Evolutionary conservation across 2,329 filamentous ascomycete genomes (phyloP).

Genomic region (Sporothrix schenckii): DNA sequence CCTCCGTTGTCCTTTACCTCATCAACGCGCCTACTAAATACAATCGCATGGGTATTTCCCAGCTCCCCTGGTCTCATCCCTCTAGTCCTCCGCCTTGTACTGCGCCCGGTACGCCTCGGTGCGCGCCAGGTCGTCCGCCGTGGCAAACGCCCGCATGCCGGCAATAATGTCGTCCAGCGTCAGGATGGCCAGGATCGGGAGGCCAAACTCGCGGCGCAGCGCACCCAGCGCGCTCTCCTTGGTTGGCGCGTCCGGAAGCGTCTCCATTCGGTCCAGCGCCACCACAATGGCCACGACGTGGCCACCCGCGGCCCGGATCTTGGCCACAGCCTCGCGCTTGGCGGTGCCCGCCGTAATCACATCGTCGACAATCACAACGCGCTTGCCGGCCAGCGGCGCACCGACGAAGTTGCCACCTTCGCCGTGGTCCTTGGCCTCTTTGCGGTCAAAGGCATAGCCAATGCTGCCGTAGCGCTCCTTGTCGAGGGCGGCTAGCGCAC

Average conservation of each 20-base stretch:
- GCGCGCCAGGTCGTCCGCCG: slow-evolving; percentile 63
- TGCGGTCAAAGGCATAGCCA: slow-evolving; percentile 91
- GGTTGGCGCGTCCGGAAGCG: slow-evolving; percentile 64
- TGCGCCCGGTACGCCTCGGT: slow-evolving; percentile 74
- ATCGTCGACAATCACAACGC: slow-evolving; percentile 89
- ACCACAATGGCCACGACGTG: slow-evolving; percentile 85
- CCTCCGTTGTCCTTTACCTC: neutral
- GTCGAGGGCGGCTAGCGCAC: slow-evolving; percentile 46
- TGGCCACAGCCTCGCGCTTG: slow-evolving; percentile 86
- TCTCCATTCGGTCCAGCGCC: slow-evolving; percentile 84
- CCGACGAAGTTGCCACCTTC: slow-evolving; percentile 94
- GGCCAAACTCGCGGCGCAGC: slow-evolving; percentile 77
- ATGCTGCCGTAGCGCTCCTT: slow-evolving; percentile 60
- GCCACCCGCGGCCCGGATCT: slow-evolving; percentile 84
- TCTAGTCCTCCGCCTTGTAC: slow-evolving; percentile 60
- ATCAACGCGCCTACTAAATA: neutral
- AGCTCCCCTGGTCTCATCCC: neutral
- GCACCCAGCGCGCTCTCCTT: slow-evolving; percentile 82
- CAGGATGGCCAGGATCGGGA: slow-evolving; percentile 82
- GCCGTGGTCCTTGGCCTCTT: slow-evolving; percentile 94
- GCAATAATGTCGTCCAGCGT: slow-evolving; percentile 82
- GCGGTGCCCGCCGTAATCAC: slow-evolving; percentile 96
- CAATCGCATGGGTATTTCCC: neutral
- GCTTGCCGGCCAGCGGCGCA: slow-evolving; percentile 79
- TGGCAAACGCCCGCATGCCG: slow-evolving; percentile 64